Evolutionary conservation across 2,329 filamentous ascomycete genomes (phyloP).

Genomic region (Colletotrichum musae): DNA sequence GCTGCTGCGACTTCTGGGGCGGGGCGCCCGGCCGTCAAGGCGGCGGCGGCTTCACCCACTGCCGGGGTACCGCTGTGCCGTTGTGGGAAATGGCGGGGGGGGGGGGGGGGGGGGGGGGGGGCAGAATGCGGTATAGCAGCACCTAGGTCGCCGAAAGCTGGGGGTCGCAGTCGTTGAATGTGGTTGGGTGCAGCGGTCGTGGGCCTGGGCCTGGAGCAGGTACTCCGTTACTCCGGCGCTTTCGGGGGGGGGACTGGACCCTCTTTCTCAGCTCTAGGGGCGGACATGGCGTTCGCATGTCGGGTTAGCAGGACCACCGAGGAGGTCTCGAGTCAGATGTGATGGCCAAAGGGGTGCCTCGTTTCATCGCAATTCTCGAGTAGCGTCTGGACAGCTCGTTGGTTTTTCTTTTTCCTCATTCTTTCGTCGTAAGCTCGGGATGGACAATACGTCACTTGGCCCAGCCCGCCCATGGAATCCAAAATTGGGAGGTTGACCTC

Average conservation of each 20-base stretch:
- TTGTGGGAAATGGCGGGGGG: too few relatives aligned
- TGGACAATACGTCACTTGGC: slow-evolving; percentile 4
- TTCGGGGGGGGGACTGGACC: slow-evolving; percentile 6
- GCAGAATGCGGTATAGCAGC: background rate
- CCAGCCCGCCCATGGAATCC: too few relatives aligned
- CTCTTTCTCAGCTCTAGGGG: slow-evolving; percentile 18
- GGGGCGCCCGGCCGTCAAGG: background rate
- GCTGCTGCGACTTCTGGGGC: background rate
- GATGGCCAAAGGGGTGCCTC: slow-evolving; percentile 2
- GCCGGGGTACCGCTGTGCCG: too few relatives aligned
- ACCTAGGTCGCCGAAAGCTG: background rate
- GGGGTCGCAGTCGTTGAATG: slow-evolving; percentile 4
- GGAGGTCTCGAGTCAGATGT: slow-evolving; percentile 4
- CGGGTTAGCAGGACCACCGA: background rate
- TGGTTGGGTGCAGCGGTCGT: slow-evolving; percentile 2
- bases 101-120: too few relatives aligned
- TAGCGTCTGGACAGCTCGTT: background rate
- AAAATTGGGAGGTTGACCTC: too few relatives aligned
- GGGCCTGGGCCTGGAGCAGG: background rate
- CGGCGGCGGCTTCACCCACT: too few relatives aligned
- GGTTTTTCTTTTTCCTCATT: background rate
- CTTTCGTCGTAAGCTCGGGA: background rate
- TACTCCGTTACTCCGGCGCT: background rate
- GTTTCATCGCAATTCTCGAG: slow-evolving; percentile 14
- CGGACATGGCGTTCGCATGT: slow-evolving; percentile 21